Conservation (phyloP, 768 basidiomycete genomes). For the Suillus lakei region DNA sequence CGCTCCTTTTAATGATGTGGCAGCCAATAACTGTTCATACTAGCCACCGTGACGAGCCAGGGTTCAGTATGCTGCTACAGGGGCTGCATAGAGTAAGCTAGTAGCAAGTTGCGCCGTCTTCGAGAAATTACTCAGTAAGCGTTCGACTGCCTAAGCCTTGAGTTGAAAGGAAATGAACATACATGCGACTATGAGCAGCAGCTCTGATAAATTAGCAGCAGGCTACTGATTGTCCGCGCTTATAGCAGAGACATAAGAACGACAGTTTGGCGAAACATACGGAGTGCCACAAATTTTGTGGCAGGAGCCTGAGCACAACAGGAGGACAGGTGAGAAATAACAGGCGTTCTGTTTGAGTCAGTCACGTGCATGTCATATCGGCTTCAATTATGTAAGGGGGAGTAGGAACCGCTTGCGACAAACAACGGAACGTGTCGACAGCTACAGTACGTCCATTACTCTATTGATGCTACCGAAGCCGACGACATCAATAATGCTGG, state of each 20-base stretch:
- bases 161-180: background rate
- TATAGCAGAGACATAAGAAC: background rate
- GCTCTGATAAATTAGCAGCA: background rate
- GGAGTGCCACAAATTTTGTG: background rate
- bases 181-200: background rate
- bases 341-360: background rate
- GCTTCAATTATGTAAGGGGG: no score
- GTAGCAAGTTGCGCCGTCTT: background rate
- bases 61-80: background rate
- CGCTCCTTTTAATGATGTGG: background rate
- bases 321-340: background rate
- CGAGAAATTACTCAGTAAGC: background rate
- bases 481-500: background rate
- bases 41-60: background rate
- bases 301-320: background rate
- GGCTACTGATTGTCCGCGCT: background rate
- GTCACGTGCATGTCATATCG: background rate
- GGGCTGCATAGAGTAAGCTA: background rate
- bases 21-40: background rate
- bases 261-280: background rate
- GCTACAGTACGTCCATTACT: no score
- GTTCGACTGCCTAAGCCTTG: background rate
- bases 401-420: no score
- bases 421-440: no score
- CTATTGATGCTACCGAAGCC: background rate